Evolutionary conservation across 108 stramenopile genomes (phyloP).

Genomic region (Cyclotella atomus): DNA sequence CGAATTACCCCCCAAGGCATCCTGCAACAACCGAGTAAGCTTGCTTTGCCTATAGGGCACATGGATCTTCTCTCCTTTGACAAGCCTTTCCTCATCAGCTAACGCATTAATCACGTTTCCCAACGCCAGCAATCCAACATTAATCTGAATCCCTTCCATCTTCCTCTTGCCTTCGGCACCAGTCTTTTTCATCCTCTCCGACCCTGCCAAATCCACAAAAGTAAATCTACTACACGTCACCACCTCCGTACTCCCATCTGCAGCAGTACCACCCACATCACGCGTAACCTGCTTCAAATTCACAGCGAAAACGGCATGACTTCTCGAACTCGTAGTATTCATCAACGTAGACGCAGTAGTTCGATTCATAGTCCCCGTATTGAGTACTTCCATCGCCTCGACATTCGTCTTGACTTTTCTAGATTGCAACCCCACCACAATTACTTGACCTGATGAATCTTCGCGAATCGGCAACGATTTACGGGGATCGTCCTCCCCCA

Average conservation of each 20-base stretch:
- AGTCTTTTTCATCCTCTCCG: slow-evolving; percentile 95
- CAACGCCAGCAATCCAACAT: slow-evolving; percentile 94
- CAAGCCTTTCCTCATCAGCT: slow-evolving; percentile 84
- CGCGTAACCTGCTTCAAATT: slow-evolving; percentile 60
- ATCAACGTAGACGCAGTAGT: slow-evolving; percentile 92
- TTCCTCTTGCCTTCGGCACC: slow-evolving; percentile 90
- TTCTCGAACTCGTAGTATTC: slow-evolving; percentile 88
- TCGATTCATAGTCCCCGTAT: slow-evolving; percentile 89
- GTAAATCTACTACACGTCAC: slow-evolving; percentile 79
- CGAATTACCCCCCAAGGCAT: slow-evolving; percentile 97
- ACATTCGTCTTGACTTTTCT: slow-evolving; percentile 27
- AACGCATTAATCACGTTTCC: slow-evolving; percentile 99
- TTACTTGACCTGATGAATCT: slow-evolving; percentile 23
- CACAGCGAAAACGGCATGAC: slow-evolving; percentile 82
- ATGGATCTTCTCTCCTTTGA: slow-evolving; percentile 71
- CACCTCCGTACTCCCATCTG: slow-evolving; percentile 45
- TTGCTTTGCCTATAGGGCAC: slow-evolving; percentile 94
- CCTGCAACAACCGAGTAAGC: slow-evolving; percentile 94
- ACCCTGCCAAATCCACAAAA: slow-evolving; percentile 91
- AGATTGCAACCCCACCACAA: slow-evolving; percentile 49
- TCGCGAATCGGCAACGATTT: slow-evolving; percentile 76
- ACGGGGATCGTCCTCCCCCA: slow-evolving; percentile 56
- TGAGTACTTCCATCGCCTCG: slow-evolving; percentile 74
- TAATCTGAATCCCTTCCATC: slow-evolving; percentile 94
- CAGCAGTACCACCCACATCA: too few species aligned